A percentile compares a stretch with the other conserved stretches of the same genome.
Conservation (phyloP, 805 yeast genomes). For the Metschnikowia lunata region DNA sequence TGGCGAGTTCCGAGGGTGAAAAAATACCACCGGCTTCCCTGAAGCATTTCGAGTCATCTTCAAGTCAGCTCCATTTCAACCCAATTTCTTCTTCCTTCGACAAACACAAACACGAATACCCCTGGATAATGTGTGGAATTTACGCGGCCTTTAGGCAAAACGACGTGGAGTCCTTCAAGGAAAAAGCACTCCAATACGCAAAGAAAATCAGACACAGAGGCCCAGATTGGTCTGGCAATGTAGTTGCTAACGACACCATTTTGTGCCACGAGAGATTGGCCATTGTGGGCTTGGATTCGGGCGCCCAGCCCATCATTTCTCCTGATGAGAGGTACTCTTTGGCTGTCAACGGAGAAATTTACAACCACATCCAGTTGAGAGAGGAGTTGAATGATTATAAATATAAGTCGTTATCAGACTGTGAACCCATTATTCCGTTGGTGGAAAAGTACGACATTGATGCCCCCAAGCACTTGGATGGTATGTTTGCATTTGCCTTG, state of each 20-base stretch:
- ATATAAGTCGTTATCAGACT: constrained; percentile 85
- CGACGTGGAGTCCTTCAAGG: constrained; percentile 75
- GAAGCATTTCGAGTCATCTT: neutral
- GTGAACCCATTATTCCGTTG: constrained; percentile 96
- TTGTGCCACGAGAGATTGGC: constrained; percentile 95
- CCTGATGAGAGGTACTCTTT: constrained; percentile 67
- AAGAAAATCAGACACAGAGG: constrained; percentile 97
- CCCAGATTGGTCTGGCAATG: constrained; percentile 98
- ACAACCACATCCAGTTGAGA: constrained; percentile 91
- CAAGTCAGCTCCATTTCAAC: neutral
- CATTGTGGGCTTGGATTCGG: constrained; percentile 94
- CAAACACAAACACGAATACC: neutral
- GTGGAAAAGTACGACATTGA: constrained; percentile 82
- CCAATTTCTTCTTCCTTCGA: neutral
- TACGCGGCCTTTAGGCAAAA: constrained; percentile 87
- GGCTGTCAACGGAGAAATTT: constrained; percentile 96
- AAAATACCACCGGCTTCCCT: neutral
- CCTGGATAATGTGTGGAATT: constrained; percentile 86
- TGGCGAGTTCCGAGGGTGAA: constrained; percentile 8
- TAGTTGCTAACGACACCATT: constrained; percentile 78
- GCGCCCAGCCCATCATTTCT: constrained; percentile 95
- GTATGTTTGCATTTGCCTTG: constrained; percentile 95
- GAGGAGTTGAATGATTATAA: constrained; percentile 65
- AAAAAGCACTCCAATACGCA: constrained; percentile 83
- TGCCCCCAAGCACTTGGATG: constrained; percentile 90